These are phyloP conservation scores for Amylostereum areolatum DNA, from an alignment of 1,284 basidiomycete genomes.

Conservation along the genomic window DNA sequence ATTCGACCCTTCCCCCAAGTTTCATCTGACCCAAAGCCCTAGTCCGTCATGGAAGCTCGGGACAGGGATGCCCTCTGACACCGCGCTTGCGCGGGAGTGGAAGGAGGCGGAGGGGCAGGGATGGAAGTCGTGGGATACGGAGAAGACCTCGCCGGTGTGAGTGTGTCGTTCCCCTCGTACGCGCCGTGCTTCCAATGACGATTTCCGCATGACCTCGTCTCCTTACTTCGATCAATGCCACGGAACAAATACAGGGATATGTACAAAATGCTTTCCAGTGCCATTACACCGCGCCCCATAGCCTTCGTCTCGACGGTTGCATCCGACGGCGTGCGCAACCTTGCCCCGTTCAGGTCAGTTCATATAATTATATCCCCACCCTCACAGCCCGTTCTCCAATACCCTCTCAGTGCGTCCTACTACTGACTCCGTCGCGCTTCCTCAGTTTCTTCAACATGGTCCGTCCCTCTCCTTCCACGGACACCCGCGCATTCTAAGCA, in stretches of 20 bases:
- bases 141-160: conserved; percentile 25
- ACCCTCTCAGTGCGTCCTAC: conserved; percentile 5
- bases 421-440: background rate
- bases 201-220: background rate
- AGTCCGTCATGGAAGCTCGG: conserved; percentile 50
- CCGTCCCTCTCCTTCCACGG: conserved; percentile 6
- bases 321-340: conserved; percentile 46
- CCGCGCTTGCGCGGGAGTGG: conserved; percentile 24
- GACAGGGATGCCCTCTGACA: conserved; percentile 34
- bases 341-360: conserved; percentile 56
- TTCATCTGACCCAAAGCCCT: conserved; percentile 39
- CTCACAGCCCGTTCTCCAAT: conserved; percentile 1
- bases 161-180: conserved; percentile 4
- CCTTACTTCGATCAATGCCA: conserved; percentile 7
- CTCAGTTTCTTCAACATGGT: conserved; percentile 52
- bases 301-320: conserved; percentile 63
- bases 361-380: background rate
- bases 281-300: conserved; percentile 63
- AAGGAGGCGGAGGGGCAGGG: conserved; percentile 24
- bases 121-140: conserved; percentile 41
- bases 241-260: conserved; percentile 27
- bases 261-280: conserved; percentile 55
- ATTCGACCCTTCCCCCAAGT: conserved; percentile 29
- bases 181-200: background rate
- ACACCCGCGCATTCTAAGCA: conserved; percentile 23